Base-by-base conservation (phyloP, 1,284 basidiomycete species). In the Ustilago shanxiensis region DNA sequence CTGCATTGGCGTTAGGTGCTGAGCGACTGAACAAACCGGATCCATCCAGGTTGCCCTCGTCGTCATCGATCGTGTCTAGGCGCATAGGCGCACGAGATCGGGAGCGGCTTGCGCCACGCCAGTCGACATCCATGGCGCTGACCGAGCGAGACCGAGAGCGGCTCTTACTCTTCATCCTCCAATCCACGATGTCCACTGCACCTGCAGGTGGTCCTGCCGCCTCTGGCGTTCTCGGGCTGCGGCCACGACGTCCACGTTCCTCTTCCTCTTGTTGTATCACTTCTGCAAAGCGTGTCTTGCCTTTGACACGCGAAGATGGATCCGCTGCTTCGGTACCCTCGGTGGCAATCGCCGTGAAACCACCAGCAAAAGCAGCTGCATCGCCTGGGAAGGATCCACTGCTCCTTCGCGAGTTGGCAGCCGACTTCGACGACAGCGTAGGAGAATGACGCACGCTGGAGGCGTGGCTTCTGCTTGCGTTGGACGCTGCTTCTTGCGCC, bases 91-190 rank as follows among this genome's bases (percentile, higher is more conserved):
- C 92, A 28, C 95, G 91, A 24, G 96, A 98, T 72, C 95, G 90
- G 16, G 95, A 97, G 69, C 95, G 91, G 83, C 93, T 95, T 83
- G 94, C 91, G 20, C 93, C 92, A 50, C 95, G 90, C 95, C 95
- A 98, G 85, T 98, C 96, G 91, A 98, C 96, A 37, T 98, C 96
- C 92, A 98, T 97, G 44, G 87, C 86, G 77, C 88, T 88, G 20
- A 87, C 84, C 59, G 72, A 81, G n/a, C 75, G 79, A 89, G 88
- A 85, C 20, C 64, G 89, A 85, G 79, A 87, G 10, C 84, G 81
- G 28, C 79, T 84, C 62, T 85, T 82, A 54, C 80, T 86, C 63
- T 81, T 84, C 45, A 79, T 80, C 37, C 84, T 78, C 85, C 85
- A 86, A 44, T 86, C 85, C 66, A 86, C 82, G 29, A 76, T 66